Conservation (phyloP, 257 asterid species). For the Ehretia macrophylla region DNA sequence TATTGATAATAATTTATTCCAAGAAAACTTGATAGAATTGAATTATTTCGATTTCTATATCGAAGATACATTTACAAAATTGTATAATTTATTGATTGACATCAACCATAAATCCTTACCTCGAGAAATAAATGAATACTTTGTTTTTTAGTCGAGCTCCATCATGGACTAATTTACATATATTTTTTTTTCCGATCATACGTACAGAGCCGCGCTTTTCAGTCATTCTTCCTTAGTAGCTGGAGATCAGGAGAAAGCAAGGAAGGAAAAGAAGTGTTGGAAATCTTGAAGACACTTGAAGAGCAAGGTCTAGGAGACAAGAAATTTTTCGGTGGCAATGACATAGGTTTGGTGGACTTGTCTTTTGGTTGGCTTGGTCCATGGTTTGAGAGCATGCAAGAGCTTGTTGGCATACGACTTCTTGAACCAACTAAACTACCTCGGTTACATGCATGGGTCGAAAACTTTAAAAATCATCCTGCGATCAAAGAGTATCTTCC, state of each 20-base stretch:
- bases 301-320: slow-evolving; percentile 23
- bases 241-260: slow-evolving; percentile 9
- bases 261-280: slow-evolving; percentile 13
- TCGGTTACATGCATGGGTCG: slow-evolving; percentile 16
- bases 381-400: slow-evolving; percentile 24
- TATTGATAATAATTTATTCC: no score
- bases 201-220: slow-evolving; percentile 1
- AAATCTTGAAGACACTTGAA: slow-evolving; percentile 18
- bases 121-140: no score
- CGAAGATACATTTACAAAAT: no score
- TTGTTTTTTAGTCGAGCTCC: no score
- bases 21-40: no score
- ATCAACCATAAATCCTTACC: no score
- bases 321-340: slow-evolving; percentile 25
- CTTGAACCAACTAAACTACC: slow-evolving; percentile 14
- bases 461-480: slow-evolving; percentile 19
- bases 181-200: not conserved
- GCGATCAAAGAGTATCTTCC: slow-evolving; percentile 17
- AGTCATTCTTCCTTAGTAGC: slow-evolving; percentile 8
- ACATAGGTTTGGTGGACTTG: slow-evolving; percentile 18
- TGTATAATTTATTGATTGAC: no score
- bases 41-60: no score
- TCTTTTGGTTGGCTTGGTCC: slow-evolving; percentile 19
- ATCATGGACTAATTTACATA: no score
- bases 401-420: slow-evolving; percentile 10